Evolutionary conservation across 345 rosid species (phyloP).

Genomic region (Populus deltoides): DNA sequence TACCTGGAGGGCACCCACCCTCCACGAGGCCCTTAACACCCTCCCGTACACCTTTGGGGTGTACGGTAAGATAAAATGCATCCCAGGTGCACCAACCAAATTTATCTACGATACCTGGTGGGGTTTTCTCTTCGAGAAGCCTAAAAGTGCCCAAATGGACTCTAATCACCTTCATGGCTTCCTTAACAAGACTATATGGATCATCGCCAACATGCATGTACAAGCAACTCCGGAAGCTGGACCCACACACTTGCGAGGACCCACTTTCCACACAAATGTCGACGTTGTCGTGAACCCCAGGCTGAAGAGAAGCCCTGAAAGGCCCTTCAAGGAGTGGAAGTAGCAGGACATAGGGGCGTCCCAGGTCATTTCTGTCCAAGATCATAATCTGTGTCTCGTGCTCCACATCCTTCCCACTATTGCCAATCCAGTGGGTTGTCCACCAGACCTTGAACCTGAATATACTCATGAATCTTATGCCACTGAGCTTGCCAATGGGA

Average conservation of each 20-base stretch:
- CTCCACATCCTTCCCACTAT: slow-evolving; percentile 65
- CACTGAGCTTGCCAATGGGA: slow-evolving; percentile 26
- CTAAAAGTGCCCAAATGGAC: slow-evolving; percentile 60
- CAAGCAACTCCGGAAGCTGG: slow-evolving; percentile 40
- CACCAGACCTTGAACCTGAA: slow-evolving; percentile 98
- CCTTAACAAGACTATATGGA: slow-evolving; percentile 58
- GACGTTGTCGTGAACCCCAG: slow-evolving; percentile 54
- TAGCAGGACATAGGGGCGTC: slow-evolving; percentile 64
- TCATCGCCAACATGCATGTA: slow-evolving; percentile 62
- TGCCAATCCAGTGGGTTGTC: slow-evolving; percentile 88
- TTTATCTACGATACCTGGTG: slow-evolving; percentile 75
- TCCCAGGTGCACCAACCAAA: slow-evolving; percentile 99
- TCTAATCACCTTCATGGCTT: slow-evolving; percentile 59
- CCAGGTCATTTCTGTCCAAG: slow-evolving; percentile 48
- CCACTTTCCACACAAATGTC: slow-evolving; percentile 80
- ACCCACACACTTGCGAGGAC: slow-evolving; percentile 48
- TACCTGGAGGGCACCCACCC: slow-evolving; percentile 85
- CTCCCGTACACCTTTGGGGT: slow-evolving; percentile 67
- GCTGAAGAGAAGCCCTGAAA: slow-evolving; percentile 59
- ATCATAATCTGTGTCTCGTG: slow-evolving; percentile 71
- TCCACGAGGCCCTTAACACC: slow-evolving; percentile 67
- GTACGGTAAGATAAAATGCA: slow-evolving; percentile 73
- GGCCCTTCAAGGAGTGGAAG: slow-evolving; percentile 69
- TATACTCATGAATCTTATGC: slow-evolving; percentile 60
- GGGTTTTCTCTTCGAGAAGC: slow-evolving; percentile 66